A percentile compares a stretch with the other conserved stretches of the same genome.
These are phyloP conservation scores for Malassezia nana DNA, from an alignment of 1,284 basidiomycete species.

Conservation along the genomic window DNA sequence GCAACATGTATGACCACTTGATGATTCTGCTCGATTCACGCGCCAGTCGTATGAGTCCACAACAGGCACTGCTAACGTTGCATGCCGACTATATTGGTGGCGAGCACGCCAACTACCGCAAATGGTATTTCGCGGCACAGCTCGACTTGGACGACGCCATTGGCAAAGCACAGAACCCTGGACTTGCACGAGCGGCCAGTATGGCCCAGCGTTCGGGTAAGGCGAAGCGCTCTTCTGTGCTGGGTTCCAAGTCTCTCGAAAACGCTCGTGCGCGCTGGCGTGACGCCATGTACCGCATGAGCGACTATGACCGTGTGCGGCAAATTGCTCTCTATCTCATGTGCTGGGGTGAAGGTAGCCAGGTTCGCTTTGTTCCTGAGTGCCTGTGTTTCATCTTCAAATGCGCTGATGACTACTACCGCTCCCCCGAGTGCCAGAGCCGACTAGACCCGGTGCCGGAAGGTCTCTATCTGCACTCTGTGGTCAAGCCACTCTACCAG, in stretches of 20 bases:
- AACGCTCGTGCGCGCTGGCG: conserved; percentile 86
- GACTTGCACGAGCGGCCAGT: conserved; percentile 69
- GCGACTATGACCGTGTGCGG: conserved; percentile 88
- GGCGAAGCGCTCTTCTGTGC: conserved; percentile 5
- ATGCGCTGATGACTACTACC: conserved; percentile 98
- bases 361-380: conserved; percentile 95
- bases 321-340: conserved; percentile 93
- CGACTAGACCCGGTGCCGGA: conserved; percentile 86
- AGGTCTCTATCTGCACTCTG: conserved; percentile 79
- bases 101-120: conserved; percentile 51
- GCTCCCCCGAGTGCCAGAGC: conserved; percentile 94
- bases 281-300: conserved; percentile 97
- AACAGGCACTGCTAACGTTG: conserved; percentile 77
- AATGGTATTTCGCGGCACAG: conserved; percentile 98
- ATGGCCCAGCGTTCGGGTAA: conserved; percentile 54
- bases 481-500: conserved; percentile 90
- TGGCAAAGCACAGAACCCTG: conserved; percentile 81
- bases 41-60: conserved; percentile 73
- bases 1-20: conserved; percentile 79
- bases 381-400: conserved; percentile 99
- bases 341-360: conserved; percentile 96
- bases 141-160: conserved; percentile 97
- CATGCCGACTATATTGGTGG: conserved; percentile 99
- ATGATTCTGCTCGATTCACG: conserved; percentile 84
- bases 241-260: conserved; percentile 65